Conservation (phyloP, 116 monocot species). For the Zostera marina region DNA sequence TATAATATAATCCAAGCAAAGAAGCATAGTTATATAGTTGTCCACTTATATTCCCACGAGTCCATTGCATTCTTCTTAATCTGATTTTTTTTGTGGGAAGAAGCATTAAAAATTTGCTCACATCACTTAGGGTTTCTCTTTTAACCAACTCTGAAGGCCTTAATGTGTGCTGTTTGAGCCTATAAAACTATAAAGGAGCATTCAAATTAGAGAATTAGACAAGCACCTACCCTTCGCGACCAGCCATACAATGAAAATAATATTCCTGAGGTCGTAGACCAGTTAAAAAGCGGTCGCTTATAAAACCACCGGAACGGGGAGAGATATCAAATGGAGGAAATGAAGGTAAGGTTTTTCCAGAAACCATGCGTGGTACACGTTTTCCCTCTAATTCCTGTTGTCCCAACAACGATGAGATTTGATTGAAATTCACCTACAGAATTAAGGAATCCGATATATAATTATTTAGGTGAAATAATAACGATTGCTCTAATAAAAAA, state of each 20-base stretch:
- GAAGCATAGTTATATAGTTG: too few species aligned
- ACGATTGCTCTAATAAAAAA: not conserved
- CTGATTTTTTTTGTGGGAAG: too few species aligned
- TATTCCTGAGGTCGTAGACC: constrained; percentile 97
- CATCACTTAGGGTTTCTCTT: too few species aligned
- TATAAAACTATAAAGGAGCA: too few species aligned
- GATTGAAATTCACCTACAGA: constrained; percentile 81
- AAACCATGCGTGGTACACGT: constrained; percentile 88
- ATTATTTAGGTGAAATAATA: not conserved
- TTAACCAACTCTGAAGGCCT: too few species aligned
- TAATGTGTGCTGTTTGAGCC: too few species aligned
- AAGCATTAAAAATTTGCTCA: too few species aligned
- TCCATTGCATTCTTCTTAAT: too few species aligned
- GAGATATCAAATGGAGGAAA: constrained; percentile 95
- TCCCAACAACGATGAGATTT: constrained; percentile 90
- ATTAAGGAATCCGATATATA: not conserved
- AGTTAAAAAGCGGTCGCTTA: constrained; percentile 87
- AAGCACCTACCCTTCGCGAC: constrained; percentile 79
- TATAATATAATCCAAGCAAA: too few species aligned
- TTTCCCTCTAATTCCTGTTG: constrained; percentile 98
- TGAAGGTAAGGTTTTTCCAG: constrained; percentile 93
- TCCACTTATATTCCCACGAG: too few species aligned
- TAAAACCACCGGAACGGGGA: constrained; percentile 71
- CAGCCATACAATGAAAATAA: constrained; percentile 99
- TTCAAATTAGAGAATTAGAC: not conserved